A percentile compares a stretch with the other conserved stretches of the same genome.
These are phyloP conservation scores for Mortierella sp. DNA, from an alignment of 371 early-diverging fungal genomes.

Conservation along the genomic window DNA sequence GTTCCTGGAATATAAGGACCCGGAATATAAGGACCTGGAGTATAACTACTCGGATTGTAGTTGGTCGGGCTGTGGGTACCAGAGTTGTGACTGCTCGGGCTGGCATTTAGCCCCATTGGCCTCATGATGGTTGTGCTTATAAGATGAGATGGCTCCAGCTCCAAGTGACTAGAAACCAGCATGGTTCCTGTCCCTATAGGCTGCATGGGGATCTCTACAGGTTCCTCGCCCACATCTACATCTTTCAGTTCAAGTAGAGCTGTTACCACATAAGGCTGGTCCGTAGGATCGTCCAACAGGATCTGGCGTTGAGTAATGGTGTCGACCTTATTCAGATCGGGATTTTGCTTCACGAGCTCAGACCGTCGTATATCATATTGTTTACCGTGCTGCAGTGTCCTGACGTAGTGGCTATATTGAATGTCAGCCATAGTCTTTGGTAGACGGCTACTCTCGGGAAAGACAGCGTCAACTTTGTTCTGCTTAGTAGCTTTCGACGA, in stretches of 20 bases:
- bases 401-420: neutral
- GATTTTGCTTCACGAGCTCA: neutral
- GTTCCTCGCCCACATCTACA: neutral
- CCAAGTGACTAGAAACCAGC: conserved; percentile 5
- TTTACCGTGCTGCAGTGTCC: neutral
- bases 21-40: too few species aligned
- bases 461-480: neutral
- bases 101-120: neutral
- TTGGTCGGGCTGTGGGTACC: too few species aligned
- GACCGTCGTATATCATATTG: neutral
- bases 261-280: neutral
- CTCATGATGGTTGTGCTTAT: neutral
- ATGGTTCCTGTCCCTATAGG: neutral
- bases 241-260: neutral
- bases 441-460: neutral
- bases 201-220: neutral
- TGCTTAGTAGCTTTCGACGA: neutral
- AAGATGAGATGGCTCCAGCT: neutral
- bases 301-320: neutral
- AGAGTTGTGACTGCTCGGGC: neutral
- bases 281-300: neutral
- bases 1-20: neutral
- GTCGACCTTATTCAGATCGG: neutral
- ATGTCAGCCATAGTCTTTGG: neutral
- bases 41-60: too few species aligned